Evolutionary conservation across 1,284 basidiomycete species (phyloP).

Genomic region (Cutaneotrichosporon cyanovorans): DNA sequence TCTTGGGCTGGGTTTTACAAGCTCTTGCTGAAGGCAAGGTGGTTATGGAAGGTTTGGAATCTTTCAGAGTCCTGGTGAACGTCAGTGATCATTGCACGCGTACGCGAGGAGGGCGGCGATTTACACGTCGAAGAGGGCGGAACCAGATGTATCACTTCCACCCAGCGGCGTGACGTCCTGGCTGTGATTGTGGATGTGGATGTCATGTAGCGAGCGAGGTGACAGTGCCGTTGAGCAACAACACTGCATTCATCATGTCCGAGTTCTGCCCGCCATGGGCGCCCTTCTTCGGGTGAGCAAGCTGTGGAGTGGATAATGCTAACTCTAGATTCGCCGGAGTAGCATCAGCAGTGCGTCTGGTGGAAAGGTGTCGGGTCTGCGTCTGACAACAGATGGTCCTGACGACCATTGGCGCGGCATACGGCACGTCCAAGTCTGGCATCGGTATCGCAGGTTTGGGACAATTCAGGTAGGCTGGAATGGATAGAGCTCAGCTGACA

Average conservation of each 20-base stretch:
- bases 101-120: not conserved
- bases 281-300: constrained; percentile 43
- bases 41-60: constrained; percentile 3
- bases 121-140: not conserved
- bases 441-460: constrained; percentile 97
- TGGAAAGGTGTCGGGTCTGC: not conserved
- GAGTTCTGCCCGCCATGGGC: constrained; percentile 46
- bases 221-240: not conserved
- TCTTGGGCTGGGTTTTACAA: constrained; percentile 16
- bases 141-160: not conserved
- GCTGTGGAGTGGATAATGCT: not conserved
- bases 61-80: constrained; percentile 6
- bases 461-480: constrained; percentile 55
- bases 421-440: constrained; percentile 93
- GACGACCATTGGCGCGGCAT: constrained; percentile 79
- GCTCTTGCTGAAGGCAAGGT: not conserved
- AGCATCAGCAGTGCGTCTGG: constrained; percentile 30
- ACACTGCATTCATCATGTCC: constrained; percentile 23
- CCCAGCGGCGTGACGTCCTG: not conserved
- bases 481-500: not conserved
- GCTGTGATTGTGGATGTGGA: too few relatives aligned
- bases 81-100: constrained; percentile 2
- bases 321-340: constrained; percentile 38
- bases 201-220: constrained; percentile 1
- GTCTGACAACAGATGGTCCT: constrained; percentile 39